Conservation (phyloP, 305 asterid species). For the Fraxinus latifolia region DNA sequence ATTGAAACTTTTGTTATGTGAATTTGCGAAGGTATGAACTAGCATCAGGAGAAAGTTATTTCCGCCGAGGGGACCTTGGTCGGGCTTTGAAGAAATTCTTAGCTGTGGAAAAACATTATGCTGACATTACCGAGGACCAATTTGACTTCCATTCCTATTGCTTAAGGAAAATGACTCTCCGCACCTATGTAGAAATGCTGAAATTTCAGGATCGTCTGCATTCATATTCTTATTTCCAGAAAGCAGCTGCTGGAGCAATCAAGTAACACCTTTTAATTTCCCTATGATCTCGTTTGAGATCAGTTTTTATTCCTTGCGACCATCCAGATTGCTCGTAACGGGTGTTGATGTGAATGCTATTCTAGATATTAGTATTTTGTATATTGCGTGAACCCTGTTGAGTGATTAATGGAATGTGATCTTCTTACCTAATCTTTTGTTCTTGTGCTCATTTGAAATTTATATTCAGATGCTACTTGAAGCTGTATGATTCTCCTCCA, state of each 20-base stretch:
- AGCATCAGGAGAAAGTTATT: slow-evolving; percentile 92
- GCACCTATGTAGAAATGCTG: slow-evolving; percentile 87
- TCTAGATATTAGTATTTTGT: not conserved
- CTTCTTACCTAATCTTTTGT: slow-evolving; percentile 11
- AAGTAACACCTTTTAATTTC: slow-evolving; percentile 43
- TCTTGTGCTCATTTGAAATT: slow-evolving; percentile 20
- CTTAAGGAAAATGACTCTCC: slow-evolving; percentile 94
- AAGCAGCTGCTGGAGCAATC: slow-evolving; percentile 88
- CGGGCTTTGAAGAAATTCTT: slow-evolving; percentile 94
- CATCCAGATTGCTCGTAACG: not conserved
- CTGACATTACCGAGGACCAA: slow-evolving; percentile 95
- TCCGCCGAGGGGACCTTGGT: slow-evolving; percentile 88
- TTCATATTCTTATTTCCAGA: slow-evolving; percentile 82
- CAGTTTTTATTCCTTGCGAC: not conserved
- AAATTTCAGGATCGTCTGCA: slow-evolving; percentile 93
- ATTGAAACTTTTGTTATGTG: slow-evolving; percentile 16
- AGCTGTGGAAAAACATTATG: slow-evolving; percentile 95
- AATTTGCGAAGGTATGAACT: slow-evolving; percentile 76
- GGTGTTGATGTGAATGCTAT: slow-evolving; percentile 3
- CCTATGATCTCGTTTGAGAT: slow-evolving; percentile 12
- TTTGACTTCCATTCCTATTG: slow-evolving; percentile 98
- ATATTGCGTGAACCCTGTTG: slow-evolving; percentile 8
- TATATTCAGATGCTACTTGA: slow-evolving; percentile 81
- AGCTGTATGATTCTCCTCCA: slow-evolving; percentile 81
- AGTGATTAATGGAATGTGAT: not conserved